A percentile compares a stretch with the other conserved stretches of the same genome.
phyloP scores from a whole-genome alignment of 75 land plant genomes.

The Picea sitchensis region DNA sequence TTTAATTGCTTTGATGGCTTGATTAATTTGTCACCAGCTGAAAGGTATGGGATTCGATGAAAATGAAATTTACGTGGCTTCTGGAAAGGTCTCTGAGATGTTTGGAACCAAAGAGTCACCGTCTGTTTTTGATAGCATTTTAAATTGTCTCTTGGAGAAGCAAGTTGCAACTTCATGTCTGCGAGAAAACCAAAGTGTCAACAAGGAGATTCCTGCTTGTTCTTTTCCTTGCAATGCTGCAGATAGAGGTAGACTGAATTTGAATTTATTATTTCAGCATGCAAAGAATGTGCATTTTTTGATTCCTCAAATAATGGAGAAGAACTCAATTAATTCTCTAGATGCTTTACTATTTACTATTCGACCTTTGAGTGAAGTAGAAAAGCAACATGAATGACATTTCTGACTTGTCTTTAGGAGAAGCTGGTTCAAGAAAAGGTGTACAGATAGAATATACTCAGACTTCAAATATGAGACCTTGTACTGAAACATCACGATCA shows the following conservation, averaged over 20 bases:
- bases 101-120: not conserved
- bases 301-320: not conserved
- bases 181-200: not conserved
- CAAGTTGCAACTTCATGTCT: not conserved
- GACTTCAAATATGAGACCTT: not conserved
- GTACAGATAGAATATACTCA: not conserved
- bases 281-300: not conserved
- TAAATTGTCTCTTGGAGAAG: constrained; percentile 1
- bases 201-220: not conserved
- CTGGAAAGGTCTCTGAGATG: not conserved
- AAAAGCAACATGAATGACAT: not conserved
- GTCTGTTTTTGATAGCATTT: not conserved
- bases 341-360: not conserved
- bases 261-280: not conserved
- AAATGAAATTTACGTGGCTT: not conserved
- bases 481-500: not conserved
- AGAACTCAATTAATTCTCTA: not conserved
- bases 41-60: not conserved
- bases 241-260: not conserved
- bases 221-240: not conserved
- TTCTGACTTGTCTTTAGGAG: not conserved
- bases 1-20: not conserved
- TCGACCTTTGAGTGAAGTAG: not conserved
- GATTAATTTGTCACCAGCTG: not conserved
- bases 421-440: not conserved